These are phyloP conservation scores for Calophaca sinica DNA, from an alignment of 306 rosid species.

Conservation along the genomic window DNA sequence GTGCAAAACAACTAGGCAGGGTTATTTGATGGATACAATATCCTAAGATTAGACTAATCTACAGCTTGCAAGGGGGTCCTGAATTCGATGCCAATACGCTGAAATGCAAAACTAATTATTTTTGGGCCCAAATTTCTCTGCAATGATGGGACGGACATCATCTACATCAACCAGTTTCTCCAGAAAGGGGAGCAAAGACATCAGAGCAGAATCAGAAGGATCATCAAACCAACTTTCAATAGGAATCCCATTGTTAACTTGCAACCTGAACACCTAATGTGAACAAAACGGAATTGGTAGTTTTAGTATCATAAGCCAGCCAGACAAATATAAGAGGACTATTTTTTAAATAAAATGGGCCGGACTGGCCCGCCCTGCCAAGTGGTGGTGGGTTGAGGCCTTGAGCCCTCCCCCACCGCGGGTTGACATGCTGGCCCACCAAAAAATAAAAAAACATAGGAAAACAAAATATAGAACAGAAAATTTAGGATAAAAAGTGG, in stretches of 20 bases:
- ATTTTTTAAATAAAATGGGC: no score
- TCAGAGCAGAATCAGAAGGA: slow-evolving; percentile 68
- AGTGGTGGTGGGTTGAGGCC: no score
- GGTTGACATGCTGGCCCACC: no score
- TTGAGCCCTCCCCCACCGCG: no score
- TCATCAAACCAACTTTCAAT: slow-evolving; percentile 89
- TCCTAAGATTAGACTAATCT: slow-evolving; percentile 27
- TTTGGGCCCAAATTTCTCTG: slow-evolving; percentile 64
- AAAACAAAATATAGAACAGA: no score
- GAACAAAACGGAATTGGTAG: slow-evolving; percentile 9
- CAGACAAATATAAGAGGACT: background rate
- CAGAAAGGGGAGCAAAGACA: slow-evolving; percentile 79
- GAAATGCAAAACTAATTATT: slow-evolving; percentile 53
- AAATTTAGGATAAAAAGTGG: no score
- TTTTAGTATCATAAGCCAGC: slow-evolving; percentile 36
- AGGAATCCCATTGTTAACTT: slow-evolving; percentile 89
- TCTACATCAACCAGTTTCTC: slow-evolving; percentile 84
- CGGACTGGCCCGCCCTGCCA: no score
- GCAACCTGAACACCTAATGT: slow-evolving; percentile 78
- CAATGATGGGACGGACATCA: slow-evolving; percentile 84
- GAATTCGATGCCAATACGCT: slow-evolving; percentile 6
- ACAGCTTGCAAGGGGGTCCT: slow-evolving; percentile 4
- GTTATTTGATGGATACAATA: background rate
- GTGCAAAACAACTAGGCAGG: background rate
- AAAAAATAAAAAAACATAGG: no score